Evolutionary conservation across 768 basidiomycete genomes (phyloP), one percentile per base, ranked within the genome.

Genomic region (Russula vinacea): DNA sequence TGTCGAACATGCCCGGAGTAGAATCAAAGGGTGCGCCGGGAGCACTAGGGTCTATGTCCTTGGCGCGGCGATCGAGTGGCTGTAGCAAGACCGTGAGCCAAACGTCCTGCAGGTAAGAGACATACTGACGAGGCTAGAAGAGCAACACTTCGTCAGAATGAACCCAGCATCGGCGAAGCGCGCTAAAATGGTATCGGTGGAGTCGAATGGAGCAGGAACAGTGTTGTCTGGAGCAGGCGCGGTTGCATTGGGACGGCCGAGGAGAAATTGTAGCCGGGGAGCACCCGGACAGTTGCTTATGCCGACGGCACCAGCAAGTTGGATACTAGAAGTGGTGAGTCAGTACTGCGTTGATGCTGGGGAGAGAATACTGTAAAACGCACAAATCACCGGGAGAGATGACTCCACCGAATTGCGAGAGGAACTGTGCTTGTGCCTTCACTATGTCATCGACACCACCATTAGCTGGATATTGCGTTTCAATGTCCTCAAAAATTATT

Each of bases 321-420:
- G 76, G 52, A 77, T 76, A 56, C 73, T 72, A 47, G 1, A 17
- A 8, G 16, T 32, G 1, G 29, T n/a, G 19, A 10, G 17, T 44
- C 1, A 49, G 44, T 29, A 11, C 11, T 5, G 45, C 8, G 17
- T 22, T 5, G 32, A 9, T 33, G 26, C 22, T 17, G 26, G 22
- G 19, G 16, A 33, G 39, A 19, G 33, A 4, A 32, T 35, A n/a
- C n/a, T n/a, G n/a, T n/a, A n/a, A 19, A 1, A 71, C 77, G 59
- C 62, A 82, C 80, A 83, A 78, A 72, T 83, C 82, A 47, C 79
- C 81, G 26, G 77, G 66, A 14, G 75, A 71, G 39, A 79, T 73
- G 13, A 44, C 6, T 1, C 60, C 64, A 64, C 76, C 74, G 68
- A 78, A 73, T 40, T 70, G 72, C 26, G 65, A 64, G 47, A 78